Evolutionary conservation across 1,139 yeast species (phyloP).

Genomic region (Debaryomyces sp.): DNA sequence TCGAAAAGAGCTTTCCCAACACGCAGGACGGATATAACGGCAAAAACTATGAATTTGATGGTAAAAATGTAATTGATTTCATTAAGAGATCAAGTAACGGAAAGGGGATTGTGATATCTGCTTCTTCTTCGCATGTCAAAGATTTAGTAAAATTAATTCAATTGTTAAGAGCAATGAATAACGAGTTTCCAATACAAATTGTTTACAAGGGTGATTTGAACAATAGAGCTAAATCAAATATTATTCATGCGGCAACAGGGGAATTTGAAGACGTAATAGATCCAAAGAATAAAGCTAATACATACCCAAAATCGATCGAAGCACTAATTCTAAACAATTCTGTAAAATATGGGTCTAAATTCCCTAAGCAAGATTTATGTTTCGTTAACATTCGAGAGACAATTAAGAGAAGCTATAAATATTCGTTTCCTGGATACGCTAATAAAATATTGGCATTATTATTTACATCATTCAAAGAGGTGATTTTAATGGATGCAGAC

Average conservation of each 20-base stretch:
- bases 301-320: constrained; percentile 6
- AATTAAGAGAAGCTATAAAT: constrained; percentile 27
- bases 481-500: constrained; percentile 57
- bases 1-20: constrained; percentile 12
- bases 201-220: constrained; percentile 38
- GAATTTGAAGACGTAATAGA: constrained; percentile 28
- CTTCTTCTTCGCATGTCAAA: constrained; percentile 32
- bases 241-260: constrained; percentile 36
- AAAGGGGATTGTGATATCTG: constrained; percentile 44
- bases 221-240: constrained; percentile 21
- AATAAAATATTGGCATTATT: constrained; percentile 52
- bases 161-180: constrained; percentile 42
- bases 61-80: constrained; percentile 24
- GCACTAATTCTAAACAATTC: constrained; percentile 10
- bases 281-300: constrained; percentile 19
- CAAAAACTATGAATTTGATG: constrained; percentile 10
- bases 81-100: constrained; percentile 30
- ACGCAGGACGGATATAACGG: constrained; percentile 10
- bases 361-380: constrained; percentile 50
- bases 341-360: constrained; percentile 30
- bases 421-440: constrained; percentile 42
- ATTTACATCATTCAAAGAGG: constrained; percentile 53
- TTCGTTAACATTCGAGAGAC: constrained; percentile 47
- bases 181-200: constrained; percentile 44
- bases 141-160: constrained; percentile 41